Conservation (phyloP, 495 filamentous ascomycete species). For the Penicillium pancosmium region DNA sequence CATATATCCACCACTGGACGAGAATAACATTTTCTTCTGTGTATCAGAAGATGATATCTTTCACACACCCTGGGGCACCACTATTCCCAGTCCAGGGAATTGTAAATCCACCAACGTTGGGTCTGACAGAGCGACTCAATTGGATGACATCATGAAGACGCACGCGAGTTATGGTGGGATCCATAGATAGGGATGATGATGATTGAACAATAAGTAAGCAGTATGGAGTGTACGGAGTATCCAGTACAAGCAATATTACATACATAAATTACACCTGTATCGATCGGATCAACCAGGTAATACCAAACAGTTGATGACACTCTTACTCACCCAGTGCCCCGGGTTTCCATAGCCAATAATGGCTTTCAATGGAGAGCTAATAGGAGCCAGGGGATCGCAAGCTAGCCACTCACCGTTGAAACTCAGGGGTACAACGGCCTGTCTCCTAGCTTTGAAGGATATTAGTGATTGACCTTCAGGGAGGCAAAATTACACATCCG, state of each 20-base stretch:
- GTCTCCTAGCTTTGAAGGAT: background rate
- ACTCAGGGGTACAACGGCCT: conserved; percentile 14
- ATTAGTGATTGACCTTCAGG: background rate
- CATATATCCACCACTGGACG: background rate
- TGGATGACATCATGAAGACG: conserved; percentile 34
- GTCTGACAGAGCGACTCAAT: background rate
- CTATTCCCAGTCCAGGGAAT: no score
- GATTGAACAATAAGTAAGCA: no score
- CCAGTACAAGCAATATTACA: no score
- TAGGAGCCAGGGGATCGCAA: conserved; percentile 17
- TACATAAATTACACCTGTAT: no score
- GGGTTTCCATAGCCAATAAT: background rate
- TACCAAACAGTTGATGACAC: background rate
- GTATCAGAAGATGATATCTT: background rate
- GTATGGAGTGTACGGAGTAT: no score
- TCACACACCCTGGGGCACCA: no score
- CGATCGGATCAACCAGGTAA: background rate
- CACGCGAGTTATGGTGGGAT: background rate
- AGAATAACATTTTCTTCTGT: background rate
- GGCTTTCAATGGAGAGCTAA: conserved; percentile 13
- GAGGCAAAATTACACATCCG: conserved; percentile 1
- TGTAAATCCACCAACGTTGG: no score
- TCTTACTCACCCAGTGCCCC: background rate
- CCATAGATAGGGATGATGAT: no score
- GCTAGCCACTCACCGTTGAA: conserved; percentile 19